These are phyloP conservation scores for Colletotrichum ledebouriae DNA, from an alignment of 2,329 filamentous ascomycete genomes.

Conservation along the genomic window DNA sequence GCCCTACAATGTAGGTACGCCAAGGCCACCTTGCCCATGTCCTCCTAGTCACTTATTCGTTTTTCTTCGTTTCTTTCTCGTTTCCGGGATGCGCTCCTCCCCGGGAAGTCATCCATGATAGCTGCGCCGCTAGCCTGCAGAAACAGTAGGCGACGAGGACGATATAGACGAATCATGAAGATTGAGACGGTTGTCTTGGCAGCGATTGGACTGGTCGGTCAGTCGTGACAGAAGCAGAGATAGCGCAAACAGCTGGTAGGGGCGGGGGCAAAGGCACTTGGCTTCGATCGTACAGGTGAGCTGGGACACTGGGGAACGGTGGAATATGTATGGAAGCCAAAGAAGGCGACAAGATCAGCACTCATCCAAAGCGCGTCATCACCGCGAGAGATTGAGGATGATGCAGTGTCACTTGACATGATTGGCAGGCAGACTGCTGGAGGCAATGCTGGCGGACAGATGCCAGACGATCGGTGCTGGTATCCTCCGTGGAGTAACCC, in stretches of 20 bases:
- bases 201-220: constrained; percentile 26
- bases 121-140: constrained; percentile 31
- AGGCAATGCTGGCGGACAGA: background rate
- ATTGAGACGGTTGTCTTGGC: constrained; percentile 8
- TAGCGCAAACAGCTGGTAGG: background rate
- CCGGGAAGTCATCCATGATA: constrained; percentile 30
- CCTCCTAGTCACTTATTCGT: background rate
- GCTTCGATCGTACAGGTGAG: constrained; percentile 33
- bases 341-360: constrained; percentile 13
- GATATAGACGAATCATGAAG: constrained; percentile 7
- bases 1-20: background rate
- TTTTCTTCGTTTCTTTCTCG: background rate
- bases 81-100: constrained; percentile 19
- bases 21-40: constrained; percentile 21
- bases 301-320: constrained; percentile 19
- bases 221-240: constrained; percentile 11
- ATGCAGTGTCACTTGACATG: constrained; percentile 16
- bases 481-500: too few relatives aligned
- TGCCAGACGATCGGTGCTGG: too few relatives aligned
- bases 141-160: constrained; percentile 1
- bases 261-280: constrained; percentile 1
- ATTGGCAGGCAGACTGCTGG: constrained; percentile 5
- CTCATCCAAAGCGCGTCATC: background rate
- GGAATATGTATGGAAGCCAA: constrained; percentile 35
- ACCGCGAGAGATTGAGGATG: background rate